These are phyloP conservation scores for Dioscorea dumetorum DNA, from an alignment of 106 monocot species.

Conservation along the genomic window DNA sequence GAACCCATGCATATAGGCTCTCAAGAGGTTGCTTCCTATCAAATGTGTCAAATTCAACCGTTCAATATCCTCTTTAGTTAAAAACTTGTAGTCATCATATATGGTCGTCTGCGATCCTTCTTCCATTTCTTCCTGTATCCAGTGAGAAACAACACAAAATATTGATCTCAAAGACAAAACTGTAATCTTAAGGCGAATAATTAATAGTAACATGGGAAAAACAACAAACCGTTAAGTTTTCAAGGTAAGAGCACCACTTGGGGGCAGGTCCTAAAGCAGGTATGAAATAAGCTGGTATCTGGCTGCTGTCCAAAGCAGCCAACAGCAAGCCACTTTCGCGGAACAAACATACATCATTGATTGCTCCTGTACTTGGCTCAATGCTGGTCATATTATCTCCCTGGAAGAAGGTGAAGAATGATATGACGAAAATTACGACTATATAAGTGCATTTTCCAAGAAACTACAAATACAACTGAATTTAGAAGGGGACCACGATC, in stretches of 20 bases:
- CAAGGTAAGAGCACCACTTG: constrained; percentile 87
- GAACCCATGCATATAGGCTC: constrained; percentile 83
- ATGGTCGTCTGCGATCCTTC: constrained; percentile 56
- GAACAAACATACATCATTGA: constrained; percentile 85
- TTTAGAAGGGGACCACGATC: no score
- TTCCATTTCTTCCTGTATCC: constrained; percentile 85
- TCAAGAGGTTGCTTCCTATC: constrained; percentile 56
- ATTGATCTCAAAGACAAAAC: not conserved
- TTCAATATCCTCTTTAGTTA: constrained; percentile 89
- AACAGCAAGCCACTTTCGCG: constrained; percentile 81
- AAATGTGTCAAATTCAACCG: constrained; percentile 61
- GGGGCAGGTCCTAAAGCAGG: constrained; percentile 91
- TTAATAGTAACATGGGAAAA: not conserved
- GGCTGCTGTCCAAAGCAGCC: constrained; percentile 69
- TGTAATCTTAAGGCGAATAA: not conserved
- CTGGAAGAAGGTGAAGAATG: constrained; percentile 30
- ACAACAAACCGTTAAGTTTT: constrained; percentile 58
- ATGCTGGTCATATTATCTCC: constrained; percentile 81
- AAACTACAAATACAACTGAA: not conserved
- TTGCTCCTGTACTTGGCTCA: constrained; percentile 61
- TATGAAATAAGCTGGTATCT: constrained; percentile 83
- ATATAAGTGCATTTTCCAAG: not conserved
- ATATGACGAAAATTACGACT: not conserved
- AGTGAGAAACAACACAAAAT: constrained; percentile 1
- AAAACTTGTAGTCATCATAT: constrained; percentile 84